Conservation (phyloP, 208 protist species). For the Acanthamoeba rhysodes region DNA sequence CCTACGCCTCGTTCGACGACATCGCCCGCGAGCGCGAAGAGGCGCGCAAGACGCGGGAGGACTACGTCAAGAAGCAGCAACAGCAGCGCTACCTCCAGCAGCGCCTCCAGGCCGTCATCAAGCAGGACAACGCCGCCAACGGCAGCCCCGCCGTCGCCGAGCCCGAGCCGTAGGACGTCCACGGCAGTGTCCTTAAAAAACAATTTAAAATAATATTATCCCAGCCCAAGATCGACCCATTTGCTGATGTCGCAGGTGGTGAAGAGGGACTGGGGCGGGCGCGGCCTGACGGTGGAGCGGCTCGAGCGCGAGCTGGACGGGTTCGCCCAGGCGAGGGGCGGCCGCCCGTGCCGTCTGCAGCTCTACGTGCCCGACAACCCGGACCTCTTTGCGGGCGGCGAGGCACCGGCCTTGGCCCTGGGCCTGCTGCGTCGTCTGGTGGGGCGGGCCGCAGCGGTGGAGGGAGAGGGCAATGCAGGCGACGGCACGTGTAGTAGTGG, state of each 20-base stretch:
- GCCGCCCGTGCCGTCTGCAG: background rate
- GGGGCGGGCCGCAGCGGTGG: background rate
- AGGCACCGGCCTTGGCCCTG: background rate
- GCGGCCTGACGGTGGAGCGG: background rate
- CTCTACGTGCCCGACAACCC: slow-evolving; percentile 37
- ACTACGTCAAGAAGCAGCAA: slow-evolving; percentile 38
- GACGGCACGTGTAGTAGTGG: background rate
- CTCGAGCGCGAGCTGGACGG: background rate
- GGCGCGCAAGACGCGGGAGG: slow-evolving; percentile 42
- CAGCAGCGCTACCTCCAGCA: slow-evolving; percentile 33
- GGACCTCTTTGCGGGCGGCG: background rate
- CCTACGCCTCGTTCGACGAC: slow-evolving; percentile 33
- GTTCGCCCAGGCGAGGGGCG: background rate
- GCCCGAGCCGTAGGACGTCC: too few species aligned
- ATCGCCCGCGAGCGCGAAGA: slow-evolving; percentile 30
- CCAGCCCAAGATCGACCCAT: too few species aligned
- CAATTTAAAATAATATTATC: too few species aligned
- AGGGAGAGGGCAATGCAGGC: background rate
- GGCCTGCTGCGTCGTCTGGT: background rate
- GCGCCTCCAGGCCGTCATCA: slow-evolving; percentile 41
- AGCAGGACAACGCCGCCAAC: background rate
- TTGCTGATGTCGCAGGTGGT: background rate
- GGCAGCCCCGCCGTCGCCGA: background rate
- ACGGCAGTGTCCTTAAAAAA: too few species aligned
- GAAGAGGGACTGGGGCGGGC: slow-evolving; percentile 12